phyloP scores from a whole-genome alignment of 148 eudicot species.

The Fallopia convolvulus region DNA sequence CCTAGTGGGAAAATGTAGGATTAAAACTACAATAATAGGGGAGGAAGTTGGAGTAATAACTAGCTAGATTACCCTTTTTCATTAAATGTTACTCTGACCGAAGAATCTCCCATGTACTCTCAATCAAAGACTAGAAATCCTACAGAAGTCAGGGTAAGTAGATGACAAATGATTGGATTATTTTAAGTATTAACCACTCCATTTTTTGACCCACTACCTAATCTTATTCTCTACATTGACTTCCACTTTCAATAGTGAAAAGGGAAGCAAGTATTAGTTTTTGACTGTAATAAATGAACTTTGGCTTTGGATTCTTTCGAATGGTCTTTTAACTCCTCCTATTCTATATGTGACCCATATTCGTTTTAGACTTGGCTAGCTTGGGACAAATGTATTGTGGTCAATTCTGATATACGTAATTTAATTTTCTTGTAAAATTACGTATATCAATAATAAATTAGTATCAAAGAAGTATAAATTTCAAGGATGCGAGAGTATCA shows the following conservation, averaged over 20 bases:
- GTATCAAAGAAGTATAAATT: too few relatives aligned
- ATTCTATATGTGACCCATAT: neutral
- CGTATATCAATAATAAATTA: too few relatives aligned
- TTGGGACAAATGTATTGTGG: too few relatives aligned
- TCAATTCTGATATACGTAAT: too few relatives aligned
- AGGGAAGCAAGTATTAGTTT: neutral
- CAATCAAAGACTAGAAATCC: neutral
- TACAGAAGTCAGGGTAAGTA: neutral
- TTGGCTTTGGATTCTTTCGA: neutral
- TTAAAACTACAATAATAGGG: too few relatives aligned
- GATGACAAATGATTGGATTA: neutral
- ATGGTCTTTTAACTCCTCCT: neutral
- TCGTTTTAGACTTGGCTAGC: too few relatives aligned
- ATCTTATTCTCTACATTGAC: neutral
- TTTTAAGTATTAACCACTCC: neutral
- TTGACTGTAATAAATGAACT: neutral
- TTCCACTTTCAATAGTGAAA: neutral
- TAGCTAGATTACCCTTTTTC: neutral
- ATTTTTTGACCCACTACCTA: neutral
- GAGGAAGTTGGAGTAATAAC: neutral
- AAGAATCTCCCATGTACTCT: neutral
- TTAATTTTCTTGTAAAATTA: too few relatives aligned
- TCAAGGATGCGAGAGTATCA: too few relatives aligned
- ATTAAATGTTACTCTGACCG: neutral
- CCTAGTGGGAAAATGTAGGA: too few relatives aligned